Conservation (phyloP, 1,284 basidiomycete genomes). For the Marasmius sp. region DNA sequence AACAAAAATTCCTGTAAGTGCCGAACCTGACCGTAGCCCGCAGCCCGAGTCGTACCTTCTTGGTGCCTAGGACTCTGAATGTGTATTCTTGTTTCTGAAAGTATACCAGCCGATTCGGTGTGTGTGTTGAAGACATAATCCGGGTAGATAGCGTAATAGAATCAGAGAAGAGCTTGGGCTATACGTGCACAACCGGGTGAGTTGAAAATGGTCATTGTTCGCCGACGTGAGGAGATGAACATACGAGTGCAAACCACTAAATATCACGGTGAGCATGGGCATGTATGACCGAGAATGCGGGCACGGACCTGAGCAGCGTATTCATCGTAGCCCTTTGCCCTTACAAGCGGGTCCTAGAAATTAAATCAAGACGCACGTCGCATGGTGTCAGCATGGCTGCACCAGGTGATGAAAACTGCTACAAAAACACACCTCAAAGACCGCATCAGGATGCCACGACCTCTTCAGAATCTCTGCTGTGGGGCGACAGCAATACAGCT, state of each 20-base stretch:
- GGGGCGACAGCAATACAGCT: constrained; percentile 60
- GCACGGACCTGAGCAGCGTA: constrained; percentile 53
- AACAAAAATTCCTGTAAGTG: neutral
- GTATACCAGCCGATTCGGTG: constrained; percentile 58
- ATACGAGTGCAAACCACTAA: constrained; percentile 64
- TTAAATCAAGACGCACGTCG: constrained; percentile 3
- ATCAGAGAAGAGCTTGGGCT: constrained; percentile 57
- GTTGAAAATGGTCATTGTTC: constrained; percentile 1
- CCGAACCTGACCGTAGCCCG: neutral
- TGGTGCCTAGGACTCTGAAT: constrained; percentile 46
- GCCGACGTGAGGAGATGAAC: constrained; percentile 15
- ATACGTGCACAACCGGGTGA: neutral
- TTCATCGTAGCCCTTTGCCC: constrained; percentile 51
- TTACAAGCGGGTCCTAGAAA: constrained; percentile 48
- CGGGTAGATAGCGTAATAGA: constrained; percentile 51
- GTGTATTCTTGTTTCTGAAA: constrained; percentile 65
- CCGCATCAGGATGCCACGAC: constrained; percentile 58
- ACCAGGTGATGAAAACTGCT: neutral
- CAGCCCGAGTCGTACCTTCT: constrained; percentile 42
- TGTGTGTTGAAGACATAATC: constrained; percentile 54
- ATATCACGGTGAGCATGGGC: constrained; percentile 8
- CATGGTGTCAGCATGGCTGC: too few relatives aligned
- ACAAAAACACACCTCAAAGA: constrained; percentile 49
- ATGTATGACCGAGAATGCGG: constrained; percentile 5
- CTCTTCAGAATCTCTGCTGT: constrained; percentile 55